phyloP scores from a whole-genome alignment of 1,139 yeast genomes.

The Pichia sp. region DNA sequence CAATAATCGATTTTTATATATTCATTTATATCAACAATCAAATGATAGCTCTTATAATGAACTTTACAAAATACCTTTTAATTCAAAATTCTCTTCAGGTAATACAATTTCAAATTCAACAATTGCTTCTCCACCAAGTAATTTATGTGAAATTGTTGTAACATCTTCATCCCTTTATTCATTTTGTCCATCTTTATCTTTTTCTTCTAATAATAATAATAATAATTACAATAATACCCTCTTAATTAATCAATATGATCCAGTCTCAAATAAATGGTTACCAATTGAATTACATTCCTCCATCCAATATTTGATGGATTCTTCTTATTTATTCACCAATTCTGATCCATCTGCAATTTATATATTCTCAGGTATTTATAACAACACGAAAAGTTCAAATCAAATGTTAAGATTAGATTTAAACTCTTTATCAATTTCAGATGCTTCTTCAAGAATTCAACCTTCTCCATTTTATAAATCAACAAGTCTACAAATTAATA shows the following conservation, averaged over 20 bases:
- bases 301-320: slow-evolving; percentile 23
- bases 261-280: slow-evolving; percentile 24
- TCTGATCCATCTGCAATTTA: slow-evolving; percentile 35
- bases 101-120: slow-evolving; percentile 18
- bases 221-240: neutral
- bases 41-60: neutral
- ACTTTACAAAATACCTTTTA: slow-evolving; percentile 32
- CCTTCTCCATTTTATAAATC: slow-evolving; percentile 49
- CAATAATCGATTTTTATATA: slow-evolving; percentile 33
- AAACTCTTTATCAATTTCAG: slow-evolving; percentile 26
- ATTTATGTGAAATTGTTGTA: slow-evolving; percentile 23
- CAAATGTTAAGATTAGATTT: slow-evolving; percentile 36
- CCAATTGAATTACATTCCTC: slow-evolving; percentile 15
- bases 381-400: slow-evolving; percentile 29
- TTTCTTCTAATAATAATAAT: no score
- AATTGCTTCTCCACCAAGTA: slow-evolving; percentile 24
- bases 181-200: slow-evolving; percentile 22
- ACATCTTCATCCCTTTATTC: slow-evolving; percentile 21
- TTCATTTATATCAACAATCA: slow-evolving; percentile 30
- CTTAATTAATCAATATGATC: slow-evolving; percentile 18
- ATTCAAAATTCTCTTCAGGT: slow-evolving; percentile 23
- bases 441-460: slow-evolving; percentile 38
- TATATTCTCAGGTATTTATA: slow-evolving; percentile 42
- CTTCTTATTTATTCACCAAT: slow-evolving; percentile 37
- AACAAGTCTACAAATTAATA: slow-evolving; percentile 28